phyloP scores from a whole-genome alignment of 805 yeast genomes.

The Candida easanensis region DNA sequence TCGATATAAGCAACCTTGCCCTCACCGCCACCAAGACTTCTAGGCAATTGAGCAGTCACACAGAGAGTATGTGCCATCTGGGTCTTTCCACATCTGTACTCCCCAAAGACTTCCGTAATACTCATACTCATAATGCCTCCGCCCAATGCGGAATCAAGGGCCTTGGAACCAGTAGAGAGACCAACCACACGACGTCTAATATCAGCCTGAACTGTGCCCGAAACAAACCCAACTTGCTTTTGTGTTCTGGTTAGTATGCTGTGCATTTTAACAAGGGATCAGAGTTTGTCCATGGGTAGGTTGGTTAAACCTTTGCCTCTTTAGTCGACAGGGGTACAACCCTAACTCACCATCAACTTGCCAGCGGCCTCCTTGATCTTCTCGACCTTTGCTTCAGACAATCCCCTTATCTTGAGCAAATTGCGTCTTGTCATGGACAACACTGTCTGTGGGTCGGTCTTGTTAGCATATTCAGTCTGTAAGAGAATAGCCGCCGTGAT shows the following conservation, averaged over 20 bases:
- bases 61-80: constrained; percentile 78
- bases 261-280: too few species aligned
- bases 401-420: constrained; percentile 62
- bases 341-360: constrained; percentile 43
- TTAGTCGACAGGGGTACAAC: too few species aligned
- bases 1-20: constrained; percentile 79
- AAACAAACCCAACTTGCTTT: constrained; percentile 61
- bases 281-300: too few species aligned
- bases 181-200: constrained; percentile 61
- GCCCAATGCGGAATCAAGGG: constrained; percentile 64
- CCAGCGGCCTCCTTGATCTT: constrained; percentile 73
- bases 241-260: too few species aligned
- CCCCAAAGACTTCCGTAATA: constrained; percentile 78
- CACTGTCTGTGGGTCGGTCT: constrained; percentile 36
- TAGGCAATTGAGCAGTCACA: constrained; percentile 72
- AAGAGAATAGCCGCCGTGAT: too few species aligned
- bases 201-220: constrained; percentile 68
- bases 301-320: too few species aligned
- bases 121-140: constrained; percentile 79
- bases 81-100: constrained; percentile 79
- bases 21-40: constrained; percentile 68
- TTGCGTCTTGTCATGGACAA: constrained; percentile 63
- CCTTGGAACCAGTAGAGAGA: constrained; percentile 69
- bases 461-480: not conserved
- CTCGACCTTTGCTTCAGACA: constrained; percentile 76